Evolutionary conservation across 106 monocot genomes (phyloP).

Genomic region (Xerophyta viscosa): DNA sequence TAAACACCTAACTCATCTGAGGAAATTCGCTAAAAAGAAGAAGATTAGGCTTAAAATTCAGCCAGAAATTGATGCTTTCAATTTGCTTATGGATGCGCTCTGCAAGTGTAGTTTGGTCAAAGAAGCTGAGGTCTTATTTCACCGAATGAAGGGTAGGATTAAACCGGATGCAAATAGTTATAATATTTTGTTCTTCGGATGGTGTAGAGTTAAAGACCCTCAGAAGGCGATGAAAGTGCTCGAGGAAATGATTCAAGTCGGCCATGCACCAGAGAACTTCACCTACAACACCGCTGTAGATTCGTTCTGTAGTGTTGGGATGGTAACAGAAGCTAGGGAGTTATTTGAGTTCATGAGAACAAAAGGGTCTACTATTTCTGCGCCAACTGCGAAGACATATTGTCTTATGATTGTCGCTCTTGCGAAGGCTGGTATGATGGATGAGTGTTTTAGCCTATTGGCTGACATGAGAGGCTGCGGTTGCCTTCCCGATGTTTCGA

Average conservation of each 20-base stretch:
- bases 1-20: slow-evolving; percentile 67
- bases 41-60: slow-evolving; percentile 50
- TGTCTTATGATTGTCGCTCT: slow-evolving; percentile 75
- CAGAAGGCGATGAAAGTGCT: slow-evolving; percentile 77
- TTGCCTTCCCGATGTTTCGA: slow-evolving; percentile 92
- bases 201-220: slow-evolving; percentile 83
- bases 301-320: slow-evolving; percentile 64
- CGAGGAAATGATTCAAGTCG: slow-evolving; percentile 74
- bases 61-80: slow-evolving; percentile 71
- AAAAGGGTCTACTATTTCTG: slow-evolving; percentile 70
- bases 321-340: slow-evolving; percentile 75
- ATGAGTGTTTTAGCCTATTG: slow-evolving; percentile 72
- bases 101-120: slow-evolving; percentile 72
- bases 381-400: slow-evolving; percentile 89
- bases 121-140: slow-evolving; percentile 60
- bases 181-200: slow-evolving; percentile 88
- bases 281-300: slow-evolving; percentile 84
- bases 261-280: slow-evolving; percentile 72
- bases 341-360: slow-evolving; percentile 95
- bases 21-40: slow-evolving; percentile 75
- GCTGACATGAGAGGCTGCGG: slow-evolving; percentile 69
- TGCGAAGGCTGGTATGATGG: slow-evolving; percentile 57
- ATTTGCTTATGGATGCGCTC: slow-evolving; percentile 72
- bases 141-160: slow-evolving; percentile 64
- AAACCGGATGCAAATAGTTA: slow-evolving; percentile 62